A percentile compares a stretch with the other conserved stretches of the same genome.
Evolutionary conservation across 2,329 filamentous ascomycete genomes (phyloP).

Genomic region (Sporothrix protearum): DNA sequence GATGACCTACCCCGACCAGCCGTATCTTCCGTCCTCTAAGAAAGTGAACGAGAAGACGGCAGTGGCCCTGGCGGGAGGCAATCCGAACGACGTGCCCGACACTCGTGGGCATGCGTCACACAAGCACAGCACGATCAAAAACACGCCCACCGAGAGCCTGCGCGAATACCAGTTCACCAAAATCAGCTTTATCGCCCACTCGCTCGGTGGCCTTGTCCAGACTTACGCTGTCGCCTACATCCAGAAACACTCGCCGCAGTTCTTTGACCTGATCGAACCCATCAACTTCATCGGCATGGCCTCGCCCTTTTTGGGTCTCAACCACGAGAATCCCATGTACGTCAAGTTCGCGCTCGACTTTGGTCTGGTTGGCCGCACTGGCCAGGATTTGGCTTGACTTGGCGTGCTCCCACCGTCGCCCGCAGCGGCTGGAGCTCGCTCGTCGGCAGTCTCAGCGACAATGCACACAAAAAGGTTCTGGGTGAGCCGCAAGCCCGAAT

Average conservation of each 20-base stretch:
- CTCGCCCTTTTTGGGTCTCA: conserved; percentile 83
- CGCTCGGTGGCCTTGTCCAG: conserved; percentile 82
- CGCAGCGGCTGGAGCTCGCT: conserved; percentile 85
- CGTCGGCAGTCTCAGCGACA: conserved; percentile 74
- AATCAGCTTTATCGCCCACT: conserved; percentile 93
- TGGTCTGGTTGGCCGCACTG: conserved; percentile 90
- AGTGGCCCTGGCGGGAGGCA: conserved; percentile 32
- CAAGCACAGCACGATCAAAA: conserved; percentile 52
- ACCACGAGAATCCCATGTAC: conserved; percentile 96
- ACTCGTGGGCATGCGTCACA: conserved; percentile 34
- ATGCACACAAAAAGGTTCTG: conserved; percentile 54
- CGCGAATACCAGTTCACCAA: conserved; percentile 81
- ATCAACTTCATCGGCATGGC: conserved; percentile 89
- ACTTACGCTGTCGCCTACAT: conserved; percentile 96
- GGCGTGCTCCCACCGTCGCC: conserved; percentile 82
- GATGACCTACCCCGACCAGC: conserved; percentile 91
- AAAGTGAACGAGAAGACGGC: conserved; percentile 44
- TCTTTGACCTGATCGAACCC: conserved; percentile 81
- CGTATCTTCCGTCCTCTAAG: conserved; percentile 67
- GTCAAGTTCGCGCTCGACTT: conserved; percentile 97
- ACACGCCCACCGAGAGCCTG: conserved; percentile 32
- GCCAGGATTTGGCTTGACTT: conserved; percentile 90
- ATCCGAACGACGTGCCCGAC: not conserved
- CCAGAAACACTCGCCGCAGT: conserved; percentile 87
- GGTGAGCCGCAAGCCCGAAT: conserved; percentile 68